A percentile compares a stretch with the other conserved stretches of the same genome.
Conservation (phyloP, 1,139 yeast species). For the Blastobotrys proliferans region DNA sequence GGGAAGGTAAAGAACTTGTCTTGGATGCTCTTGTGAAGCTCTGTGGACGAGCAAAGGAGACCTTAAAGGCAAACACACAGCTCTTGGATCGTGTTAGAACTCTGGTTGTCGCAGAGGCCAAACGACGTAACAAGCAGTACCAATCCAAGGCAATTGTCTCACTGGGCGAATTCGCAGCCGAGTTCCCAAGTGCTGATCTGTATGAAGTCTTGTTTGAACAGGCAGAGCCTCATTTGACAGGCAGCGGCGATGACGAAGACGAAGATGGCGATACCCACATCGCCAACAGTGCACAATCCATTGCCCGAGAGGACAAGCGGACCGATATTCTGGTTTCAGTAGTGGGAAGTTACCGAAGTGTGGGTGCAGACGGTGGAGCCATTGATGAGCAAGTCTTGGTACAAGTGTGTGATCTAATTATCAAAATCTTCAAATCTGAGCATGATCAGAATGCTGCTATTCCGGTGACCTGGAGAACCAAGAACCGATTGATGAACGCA, state of each 20-base stretch:
- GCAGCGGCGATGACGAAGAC: conserved; percentile 19
- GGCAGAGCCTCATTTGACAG: conserved; percentile 28
- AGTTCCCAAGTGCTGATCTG: conserved; percentile 33
- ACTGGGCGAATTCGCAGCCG: conserved; percentile 27
- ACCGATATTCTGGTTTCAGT: conserved; percentile 33
- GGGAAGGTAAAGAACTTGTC: conserved; percentile 83
- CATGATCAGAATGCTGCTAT: not conserved
- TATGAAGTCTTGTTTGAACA: conserved; percentile 34
- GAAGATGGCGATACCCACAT: conserved; percentile 26
- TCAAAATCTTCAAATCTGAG: conserved; percentile 2
- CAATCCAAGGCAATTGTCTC: conserved; percentile 39
- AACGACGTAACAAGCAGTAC: conserved; percentile 63
- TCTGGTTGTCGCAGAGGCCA: conserved; percentile 47
- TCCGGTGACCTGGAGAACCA: conserved; percentile 54
- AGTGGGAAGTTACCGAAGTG: conserved; percentile 23
- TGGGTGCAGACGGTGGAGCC: not conserved
- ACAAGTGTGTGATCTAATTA: conserved; percentile 3
- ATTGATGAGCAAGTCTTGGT: conserved; percentile 8
- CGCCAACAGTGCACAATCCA: conserved; percentile 15
- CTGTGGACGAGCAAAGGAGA: conserved; percentile 42
- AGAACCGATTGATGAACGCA: conserved; percentile 34
- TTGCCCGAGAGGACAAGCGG: conserved; percentile 39
- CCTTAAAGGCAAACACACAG: conserved; percentile 20
- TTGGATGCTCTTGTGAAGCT: conserved; percentile 66
- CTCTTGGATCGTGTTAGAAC: conserved; percentile 15